phyloP scores from a whole-genome alignment of 306 rosid genomes.

The Citrullus mucosospermus region DNA sequence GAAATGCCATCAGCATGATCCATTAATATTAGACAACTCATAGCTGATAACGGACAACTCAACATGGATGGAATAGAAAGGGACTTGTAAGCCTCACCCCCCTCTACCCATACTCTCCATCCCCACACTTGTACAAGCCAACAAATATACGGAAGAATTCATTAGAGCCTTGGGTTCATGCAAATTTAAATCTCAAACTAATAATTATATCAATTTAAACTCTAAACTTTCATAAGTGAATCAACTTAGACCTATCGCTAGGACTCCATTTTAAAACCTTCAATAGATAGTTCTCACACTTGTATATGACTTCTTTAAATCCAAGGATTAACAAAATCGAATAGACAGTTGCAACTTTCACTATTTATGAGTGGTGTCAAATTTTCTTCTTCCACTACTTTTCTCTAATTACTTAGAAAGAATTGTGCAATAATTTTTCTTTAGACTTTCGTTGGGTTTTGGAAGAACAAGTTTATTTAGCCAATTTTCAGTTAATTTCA shows the following conservation, averaged over 20 bases:
- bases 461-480: background rate
- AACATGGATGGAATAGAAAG: background rate
- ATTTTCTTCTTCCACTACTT: background rate
- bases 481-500: background rate
- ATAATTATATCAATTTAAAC: no score
- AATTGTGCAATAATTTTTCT: background rate
- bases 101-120: background rate
- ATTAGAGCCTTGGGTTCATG: no score
- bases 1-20: background rate
- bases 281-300: no score
- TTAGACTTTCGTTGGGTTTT: background rate
- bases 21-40: background rate
- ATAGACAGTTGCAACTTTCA: background rate
- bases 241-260: background rate
- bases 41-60: background rate
- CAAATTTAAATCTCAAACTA: background rate
- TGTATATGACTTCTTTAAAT: background rate
- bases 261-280: background rate
- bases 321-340: background rate
- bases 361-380: background rate
- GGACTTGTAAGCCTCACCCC: background rate
- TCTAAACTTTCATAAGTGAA: background rate
- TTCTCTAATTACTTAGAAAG: background rate
- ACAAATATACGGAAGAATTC: background rate
- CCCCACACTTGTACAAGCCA: background rate